Evolutionary conservation across 495 filamentous ascomycete species (phyloP), one percentile per base, ranked within the genome.

Genomic region (Xylaria scruposa): DNA sequence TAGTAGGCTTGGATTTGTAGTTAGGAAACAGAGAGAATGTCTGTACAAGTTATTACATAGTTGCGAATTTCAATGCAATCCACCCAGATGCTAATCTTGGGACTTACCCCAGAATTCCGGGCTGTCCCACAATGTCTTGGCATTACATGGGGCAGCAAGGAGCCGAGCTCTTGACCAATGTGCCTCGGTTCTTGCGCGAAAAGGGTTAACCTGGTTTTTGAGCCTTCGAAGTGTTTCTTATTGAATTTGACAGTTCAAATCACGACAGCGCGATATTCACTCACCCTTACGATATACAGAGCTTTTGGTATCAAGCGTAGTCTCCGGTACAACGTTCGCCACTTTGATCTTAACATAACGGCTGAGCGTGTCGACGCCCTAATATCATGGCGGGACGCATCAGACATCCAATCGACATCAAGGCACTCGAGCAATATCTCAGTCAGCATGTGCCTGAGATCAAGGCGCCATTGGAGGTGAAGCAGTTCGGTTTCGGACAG

Each of bases 401-500:
- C 67, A 89, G 96, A 74, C 95, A 98, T 73, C 93, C 92, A 38
- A 97, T 99, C 78, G 91, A 97, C 75, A 81, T 94, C 51, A 80
- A 84, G 66, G 88, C 91, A 5, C 85, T 99, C 69, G 93, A 97
- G 83, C 83, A 83, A 58, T 98, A 94, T 82, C 86, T 99, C 73
- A 81, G 85, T 69, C 80, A 87, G 71, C 87, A 92, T 81, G 92
- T 97, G 36, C 92, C 94, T 2, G 85, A 90, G 72, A 94, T 99
- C 78, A 86, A 91, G 82, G 85, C 88, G 24, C 96, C 96, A 9
- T 79, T 99, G 68, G 90, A 94, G 54, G 84, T 97, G 75, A 94
- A 97, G 81, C 96, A 98, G 92, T 99, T 98, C 78, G 93, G 94
- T 74, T 99, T 95, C 78, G 96, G 96, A 65, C 96, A 98, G 83